Evolutionary conservation across 106 monocot species (phyloP).

Genomic region (Chionographis japonica): DNA sequence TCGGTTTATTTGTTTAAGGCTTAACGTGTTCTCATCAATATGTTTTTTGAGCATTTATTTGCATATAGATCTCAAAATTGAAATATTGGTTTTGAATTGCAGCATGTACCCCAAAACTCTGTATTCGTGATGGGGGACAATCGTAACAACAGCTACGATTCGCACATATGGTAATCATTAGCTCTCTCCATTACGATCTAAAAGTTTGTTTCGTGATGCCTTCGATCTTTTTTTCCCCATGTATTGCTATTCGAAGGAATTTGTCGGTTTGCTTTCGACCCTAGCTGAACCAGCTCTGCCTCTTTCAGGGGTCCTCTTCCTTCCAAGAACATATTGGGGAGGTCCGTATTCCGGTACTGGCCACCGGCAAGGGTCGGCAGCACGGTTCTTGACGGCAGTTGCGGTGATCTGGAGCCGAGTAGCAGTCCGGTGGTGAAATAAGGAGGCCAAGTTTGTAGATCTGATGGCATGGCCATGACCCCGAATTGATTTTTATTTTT

Average conservation of each 20-base stretch:
- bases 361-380: constrained; percentile 76
- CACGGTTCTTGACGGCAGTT: constrained; percentile 34
- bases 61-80: no score
- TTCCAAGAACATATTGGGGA: constrained; percentile 75
- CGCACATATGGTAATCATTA: constrained; percentile 77
- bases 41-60: no score
- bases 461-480: no score
- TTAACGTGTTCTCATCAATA: no score
- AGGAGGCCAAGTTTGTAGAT: neutral
- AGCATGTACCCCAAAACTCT: constrained; percentile 74
- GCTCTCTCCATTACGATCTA: neutral
- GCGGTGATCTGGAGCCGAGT: neutral
- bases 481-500: no score
- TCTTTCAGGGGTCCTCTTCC: constrained; percentile 81
- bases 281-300: constrained; percentile 3
- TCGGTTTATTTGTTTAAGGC: no score
- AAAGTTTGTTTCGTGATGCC: neutral
- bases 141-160: constrained; percentile 98
- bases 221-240: neutral
- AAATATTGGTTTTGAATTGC: neutral
- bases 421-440: constrained; percentile 7
- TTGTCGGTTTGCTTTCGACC: neutral
- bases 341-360: constrained; percentile 94
- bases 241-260: neutral
- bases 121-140: constrained; percentile 99